A percentile compares a stretch with the other conserved stretches of the same genome.
Evolutionary conservation across 768 basidiomycete genomes (phyloP).

Genomic region (Agaricus subrufescens): DNA sequence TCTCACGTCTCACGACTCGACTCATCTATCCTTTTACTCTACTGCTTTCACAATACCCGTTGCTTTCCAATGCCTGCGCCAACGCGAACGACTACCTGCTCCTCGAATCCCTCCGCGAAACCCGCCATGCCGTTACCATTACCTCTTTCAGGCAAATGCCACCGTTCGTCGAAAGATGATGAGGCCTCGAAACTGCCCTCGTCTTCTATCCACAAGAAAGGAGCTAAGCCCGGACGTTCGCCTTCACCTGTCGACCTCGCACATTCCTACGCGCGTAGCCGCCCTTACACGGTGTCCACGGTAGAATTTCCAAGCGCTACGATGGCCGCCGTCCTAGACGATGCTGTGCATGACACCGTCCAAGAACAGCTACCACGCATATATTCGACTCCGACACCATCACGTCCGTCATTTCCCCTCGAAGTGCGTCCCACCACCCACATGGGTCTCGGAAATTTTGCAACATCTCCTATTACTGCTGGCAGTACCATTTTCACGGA

Average conservation of each 20-base stretch:
- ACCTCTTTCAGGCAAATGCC: background rate
- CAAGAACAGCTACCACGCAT: slow-evolving; percentile 9
- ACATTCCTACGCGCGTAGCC: slow-evolving; percentile 17
- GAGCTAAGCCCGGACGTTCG: slow-evolving; percentile 15
- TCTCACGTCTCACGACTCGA: too few relatives aligned
- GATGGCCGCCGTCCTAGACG: slow-evolving; percentile 25
- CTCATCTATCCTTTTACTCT: too few relatives aligned
- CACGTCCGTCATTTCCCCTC: slow-evolving; percentile 9
- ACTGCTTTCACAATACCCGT: too few relatives aligned
- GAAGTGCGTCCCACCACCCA: slow-evolving; percentile 19
- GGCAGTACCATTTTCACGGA: slow-evolving; percentile 32
- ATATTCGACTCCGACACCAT: background rate
- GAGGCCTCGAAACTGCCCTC: background rate
- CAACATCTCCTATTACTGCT: slow-evolving; percentile 23
- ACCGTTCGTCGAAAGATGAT: background rate
- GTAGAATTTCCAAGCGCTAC: slow-evolving; percentile 16
- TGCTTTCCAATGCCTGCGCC: background rate
- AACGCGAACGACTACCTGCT: background rate
- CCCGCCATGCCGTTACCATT: background rate
- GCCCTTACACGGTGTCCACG: slow-evolving; percentile 21
- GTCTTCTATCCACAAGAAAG: slow-evolving; percentile 8
- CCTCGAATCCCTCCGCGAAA: background rate
- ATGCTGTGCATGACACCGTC: slow-evolving; percentile 22
- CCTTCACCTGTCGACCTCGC: slow-evolving; percentile 20
- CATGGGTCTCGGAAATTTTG: slow-evolving; percentile 34